Base-by-base conservation (phyloP, 371 early-diverging fungal species). In the Apophysomyces ossiformis region DNA sequence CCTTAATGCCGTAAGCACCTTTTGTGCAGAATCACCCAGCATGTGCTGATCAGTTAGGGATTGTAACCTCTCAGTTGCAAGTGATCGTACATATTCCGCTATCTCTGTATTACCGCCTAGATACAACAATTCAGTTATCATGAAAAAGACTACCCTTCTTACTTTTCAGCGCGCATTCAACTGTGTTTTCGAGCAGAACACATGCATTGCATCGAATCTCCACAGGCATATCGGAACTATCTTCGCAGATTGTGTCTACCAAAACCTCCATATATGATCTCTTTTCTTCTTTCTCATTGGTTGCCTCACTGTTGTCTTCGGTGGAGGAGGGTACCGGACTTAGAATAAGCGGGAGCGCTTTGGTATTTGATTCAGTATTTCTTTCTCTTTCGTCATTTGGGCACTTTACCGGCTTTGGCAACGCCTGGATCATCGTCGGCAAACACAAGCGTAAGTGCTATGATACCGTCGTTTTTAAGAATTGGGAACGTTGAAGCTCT, bases 381-480 rank as follows among this genome's bases (percentile, higher is more conserved):
- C n/a, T 66, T 63, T 58, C 32, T 66, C 74, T 60, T 66, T 61
- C 43, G 32, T 21, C 46, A 69, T 39, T 21, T 9, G 46, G 26
- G 32, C 44, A 54, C 16, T 11, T 38, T 18, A n/a, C 63, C 59
- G n/a, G 64, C 58, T 54, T 67, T 72, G 16, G 72, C 68, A 38
- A 26, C 6, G 5, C 63, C 69, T 4, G 64, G 44, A 6, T 69
- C 69, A 18, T 60, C 44, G 46, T 75, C 76, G 1, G 86, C 82
- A 54, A 83, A 76, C 16, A 89, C 64, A 36, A 87, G 69, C 0
- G 84, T 83, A 32, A 89, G 66, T 7, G 86, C 87, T 62, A 89
- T 79, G 57, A 87, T 69, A 21, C 87, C 87, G 60, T 89, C 89
- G 60, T 87, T 89, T 60, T 87, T 87, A 5, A 89, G 73, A n/a